Base-by-base conservation (phyloP, 352 stramenopile species). In the Phytophthora multivora region DNA sequence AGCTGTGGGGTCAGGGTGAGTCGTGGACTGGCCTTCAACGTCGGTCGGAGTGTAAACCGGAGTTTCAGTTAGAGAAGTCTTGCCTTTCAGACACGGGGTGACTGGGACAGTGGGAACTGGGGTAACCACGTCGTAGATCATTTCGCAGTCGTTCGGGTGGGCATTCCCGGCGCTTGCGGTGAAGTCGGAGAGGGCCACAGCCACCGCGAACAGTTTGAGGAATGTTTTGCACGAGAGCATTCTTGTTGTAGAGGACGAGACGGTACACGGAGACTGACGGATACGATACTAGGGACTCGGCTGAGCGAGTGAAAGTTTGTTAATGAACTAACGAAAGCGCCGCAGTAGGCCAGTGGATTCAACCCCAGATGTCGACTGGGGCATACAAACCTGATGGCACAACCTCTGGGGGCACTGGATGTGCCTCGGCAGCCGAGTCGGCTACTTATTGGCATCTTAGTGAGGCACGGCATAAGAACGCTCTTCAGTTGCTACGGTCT, bases 201-300 rank as follows among this genome's bases (percentile, higher is more conserved):
- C 61, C 11, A 69, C 61, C 8, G 47, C 41, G 21, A 69, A 65
- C 16, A 69, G 33, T 26, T 47, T 41, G 19, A 71, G 41, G 43
- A 71, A 71, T 5, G 51, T 66, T 30, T 71, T 71, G 49, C 55
- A 62, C 16, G 62, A 71, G 16, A 71, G 42, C 62, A 71, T 71
- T 49, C 8, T 70, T 59, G 46, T 52, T 42, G 40, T 60, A 59
- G 39, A 39, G 12, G 40, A 43, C 46, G 52, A n/a, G 46, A 40
- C 48, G 49, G 36, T 23, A 53, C 25, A 63, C n/a, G 11, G 26
- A 40, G 25, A 50, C 16, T 30, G 46, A 64, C 56, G 21, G 38
- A 18, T 35, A 63, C 55, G 25, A 23, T 5, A 61, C 50, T 16
- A 15, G 19, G 30, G 39, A 71, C 62, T 71, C 49, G 62, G 60